phyloP scores from a whole-genome alignment of 306 rosid species.

The Castanospermum australe region DNA sequence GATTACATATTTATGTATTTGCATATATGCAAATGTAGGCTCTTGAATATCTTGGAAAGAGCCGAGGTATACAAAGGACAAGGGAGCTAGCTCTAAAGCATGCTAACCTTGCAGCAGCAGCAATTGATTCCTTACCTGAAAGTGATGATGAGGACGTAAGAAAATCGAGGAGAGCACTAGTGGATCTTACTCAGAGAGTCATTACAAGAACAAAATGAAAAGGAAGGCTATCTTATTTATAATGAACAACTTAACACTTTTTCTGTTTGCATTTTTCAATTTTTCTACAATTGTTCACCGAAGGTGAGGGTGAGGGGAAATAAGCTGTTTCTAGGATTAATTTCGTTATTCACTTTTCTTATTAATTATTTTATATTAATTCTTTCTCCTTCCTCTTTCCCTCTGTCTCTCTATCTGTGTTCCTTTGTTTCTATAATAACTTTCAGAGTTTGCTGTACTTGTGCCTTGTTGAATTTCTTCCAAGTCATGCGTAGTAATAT shows the following conservation, averaged over 20 bases:
- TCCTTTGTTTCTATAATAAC: not conserved
- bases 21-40: constrained; percentile 40
- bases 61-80: constrained; percentile 64
- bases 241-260: not conserved
- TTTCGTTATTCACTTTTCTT: too few relatives aligned
- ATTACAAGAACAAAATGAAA: constrained; percentile 55
- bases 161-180: constrained; percentile 62
- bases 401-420: not conserved
- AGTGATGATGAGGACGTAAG: constrained; percentile 50
- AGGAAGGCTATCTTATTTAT: not conserved
- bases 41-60: constrained; percentile 61
- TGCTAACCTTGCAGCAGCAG: constrained; percentile 62
- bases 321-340: not conserved
- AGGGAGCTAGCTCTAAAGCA: constrained; percentile 64
- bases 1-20: not conserved
- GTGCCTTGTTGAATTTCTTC: not conserved
- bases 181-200: constrained; percentile 68
- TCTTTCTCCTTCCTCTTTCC: not conserved
- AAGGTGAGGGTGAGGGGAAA: not conserved
- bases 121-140: constrained; percentile 62
- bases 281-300: not conserved
- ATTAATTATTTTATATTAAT: not conserved
- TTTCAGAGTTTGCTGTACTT: not conserved
- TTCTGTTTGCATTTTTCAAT: not conserved
- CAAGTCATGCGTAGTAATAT: too few relatives aligned